phyloP scores from a whole-genome alignment of 306 rosid species.

The Fagus crenata region DNA sequence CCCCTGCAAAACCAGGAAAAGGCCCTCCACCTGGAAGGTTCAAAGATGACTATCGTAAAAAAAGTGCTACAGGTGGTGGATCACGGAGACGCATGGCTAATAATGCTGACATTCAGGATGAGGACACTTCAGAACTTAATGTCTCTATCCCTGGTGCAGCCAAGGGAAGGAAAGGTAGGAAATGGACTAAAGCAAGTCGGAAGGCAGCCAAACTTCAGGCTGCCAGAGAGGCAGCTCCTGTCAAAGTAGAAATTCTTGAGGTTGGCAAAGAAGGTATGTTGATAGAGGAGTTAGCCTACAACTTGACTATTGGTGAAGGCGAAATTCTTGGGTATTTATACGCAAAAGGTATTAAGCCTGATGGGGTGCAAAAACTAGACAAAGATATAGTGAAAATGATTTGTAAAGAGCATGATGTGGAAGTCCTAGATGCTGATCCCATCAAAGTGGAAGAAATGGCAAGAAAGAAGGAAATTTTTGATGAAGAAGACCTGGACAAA shows the following conservation, averaged over 20 bases:
- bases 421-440: constrained; percentile 76
- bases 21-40: constrained; percentile 64
- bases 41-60: constrained; percentile 73
- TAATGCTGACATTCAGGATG: constrained; percentile 52
- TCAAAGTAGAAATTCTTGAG: constrained; percentile 93
- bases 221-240: constrained; percentile 97
- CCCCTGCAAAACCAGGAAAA: constrained; percentile 80
- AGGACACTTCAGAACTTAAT: constrained; percentile 64
- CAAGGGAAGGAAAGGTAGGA: constrained; percentile 80
- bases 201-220: constrained; percentile 96
- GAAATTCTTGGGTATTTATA: constrained; percentile 88
- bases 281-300: constrained; percentile 79
- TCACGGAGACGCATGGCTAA: constrained; percentile 61
- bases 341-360: constrained; percentile 89
- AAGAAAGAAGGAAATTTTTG: constrained; percentile 66
- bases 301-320: constrained; percentile 73
- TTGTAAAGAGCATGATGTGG: constrained; percentile 81
- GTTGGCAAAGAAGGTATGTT: constrained; percentile 78
- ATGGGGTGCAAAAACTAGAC: constrained; percentile 91
- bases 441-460: constrained; percentile 73
- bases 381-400: constrained; percentile 93
- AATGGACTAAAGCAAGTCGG: constrained; percentile 97
- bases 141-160: constrained; percentile 69
- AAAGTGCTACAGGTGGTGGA: constrained; percentile 56
- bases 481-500: constrained; percentile 76